phyloP scores from a whole-genome alignment of 2,329 filamentous ascomycete genomes.

The Plenodomus tracheiphilus region DNA sequence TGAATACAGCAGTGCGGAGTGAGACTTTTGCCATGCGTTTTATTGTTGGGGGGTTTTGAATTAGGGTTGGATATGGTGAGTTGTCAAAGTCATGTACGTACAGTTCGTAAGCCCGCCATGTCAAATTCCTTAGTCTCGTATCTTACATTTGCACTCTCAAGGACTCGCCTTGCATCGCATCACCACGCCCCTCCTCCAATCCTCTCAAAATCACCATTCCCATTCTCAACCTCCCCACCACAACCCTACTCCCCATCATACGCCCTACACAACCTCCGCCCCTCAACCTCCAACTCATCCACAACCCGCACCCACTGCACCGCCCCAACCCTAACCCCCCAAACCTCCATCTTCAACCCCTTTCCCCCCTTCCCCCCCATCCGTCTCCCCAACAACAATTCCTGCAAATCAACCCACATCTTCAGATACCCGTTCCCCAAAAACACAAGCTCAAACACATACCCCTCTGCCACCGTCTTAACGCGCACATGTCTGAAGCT shows the following conservation, averaged over 20 bases:
- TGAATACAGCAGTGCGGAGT: no score
- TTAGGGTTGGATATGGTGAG: no score
- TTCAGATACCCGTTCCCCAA: slow-evolving; percentile 35
- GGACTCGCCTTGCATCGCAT: no score
- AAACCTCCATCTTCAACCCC: slow-evolving; percentile 20
- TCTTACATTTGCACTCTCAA: no score
- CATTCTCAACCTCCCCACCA: neutral
- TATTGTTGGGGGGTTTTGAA: no score
- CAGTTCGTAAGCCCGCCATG: no score
- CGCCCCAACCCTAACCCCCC: slow-evolving; percentile 19
- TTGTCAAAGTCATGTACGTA: no score
- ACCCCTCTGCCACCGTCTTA: slow-evolving; percentile 26
- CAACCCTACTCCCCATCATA: slow-evolving; percentile 18
- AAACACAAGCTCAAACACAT: slow-evolving; percentile 31
- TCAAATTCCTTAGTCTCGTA: no score
- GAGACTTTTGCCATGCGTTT: no score
- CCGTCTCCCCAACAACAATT: slow-evolving; percentile 32
- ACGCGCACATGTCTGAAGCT: slow-evolving; percentile 22
- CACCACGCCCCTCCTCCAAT: neutral
- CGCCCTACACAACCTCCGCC: slow-evolving; percentile 19
- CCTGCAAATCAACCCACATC: slow-evolving; percentile 28
- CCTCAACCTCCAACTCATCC: slow-evolving; percentile 21
- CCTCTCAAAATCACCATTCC: neutral
- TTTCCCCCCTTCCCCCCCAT: neutral
- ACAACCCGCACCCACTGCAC: slow-evolving; percentile 8